Conservation (phyloP, 2,329 filamentous ascomycete genomes). For the Aspergillus ochraceus region DNA sequence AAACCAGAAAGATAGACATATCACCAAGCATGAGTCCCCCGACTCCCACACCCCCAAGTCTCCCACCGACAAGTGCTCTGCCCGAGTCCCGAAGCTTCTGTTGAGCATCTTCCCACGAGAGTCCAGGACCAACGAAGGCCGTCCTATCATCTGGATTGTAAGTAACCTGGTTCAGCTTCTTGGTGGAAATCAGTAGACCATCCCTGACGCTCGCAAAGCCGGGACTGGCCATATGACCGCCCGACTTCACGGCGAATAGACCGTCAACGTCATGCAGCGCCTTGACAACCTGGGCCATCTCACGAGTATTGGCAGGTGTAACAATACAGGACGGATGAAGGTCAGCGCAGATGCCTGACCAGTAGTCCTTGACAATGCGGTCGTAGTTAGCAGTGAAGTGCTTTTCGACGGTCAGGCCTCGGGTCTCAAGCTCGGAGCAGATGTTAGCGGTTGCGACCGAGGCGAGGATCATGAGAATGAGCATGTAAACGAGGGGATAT, state of each 20-base stretch:
- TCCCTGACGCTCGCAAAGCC: constrained; percentile 48
- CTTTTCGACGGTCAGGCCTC: constrained; percentile 35
- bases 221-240: constrained; percentile 50
- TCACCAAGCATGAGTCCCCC: constrained; percentile 50
- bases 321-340: constrained; percentile 50
- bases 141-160: constrained; percentile 39
- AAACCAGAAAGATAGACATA: constrained; percentile 11
- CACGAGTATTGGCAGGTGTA: constrained; percentile 48
- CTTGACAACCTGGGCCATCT: constrained; percentile 55
- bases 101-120: constrained; percentile 37
- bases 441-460: constrained; percentile 31
- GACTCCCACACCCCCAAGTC: constrained; percentile 51
- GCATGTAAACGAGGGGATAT: neutral
- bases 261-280: constrained; percentile 50
- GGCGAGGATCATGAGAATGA: neutral
- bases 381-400: constrained; percentile 36
- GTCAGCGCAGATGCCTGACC: constrained; percentile 47
- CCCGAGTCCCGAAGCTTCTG: constrained; percentile 28
- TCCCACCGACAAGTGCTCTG: constrained; percentile 44
- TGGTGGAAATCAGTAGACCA: constrained; percentile 46
- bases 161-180: constrained; percentile 42
- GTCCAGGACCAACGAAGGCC: constrained; percentile 40
- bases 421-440: constrained; percentile 39
- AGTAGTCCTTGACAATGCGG: constrained; percentile 45
- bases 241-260: constrained; percentile 57